A percentile compares a stretch with the other conserved stretches of the same genome.
Evolutionary conservation across 345 rosid genomes (phyloP).

Genomic region (Citrus cavaleriei): DNA sequence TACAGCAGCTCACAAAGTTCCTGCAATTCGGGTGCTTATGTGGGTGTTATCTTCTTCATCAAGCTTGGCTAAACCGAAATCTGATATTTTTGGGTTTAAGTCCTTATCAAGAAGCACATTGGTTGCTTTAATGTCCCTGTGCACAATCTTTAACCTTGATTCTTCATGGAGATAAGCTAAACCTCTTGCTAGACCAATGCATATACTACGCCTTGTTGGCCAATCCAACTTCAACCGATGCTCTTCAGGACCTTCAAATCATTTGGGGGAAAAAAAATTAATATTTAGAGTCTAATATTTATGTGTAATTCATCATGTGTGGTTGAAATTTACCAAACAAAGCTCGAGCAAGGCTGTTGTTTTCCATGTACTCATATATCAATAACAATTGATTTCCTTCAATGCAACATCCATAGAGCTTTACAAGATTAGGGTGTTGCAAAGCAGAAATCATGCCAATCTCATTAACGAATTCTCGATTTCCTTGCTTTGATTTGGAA

Average conservation of each 20-base stretch:
- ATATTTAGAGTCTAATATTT: background rate
- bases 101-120: no score
- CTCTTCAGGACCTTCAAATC: no score
- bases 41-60: no score
- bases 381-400: conserved; percentile 58
- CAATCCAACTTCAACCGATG: conserved; percentile 28
- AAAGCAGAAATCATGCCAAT: conserved; percentile 49
- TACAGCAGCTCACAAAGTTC: no score
- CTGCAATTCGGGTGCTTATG: no score
- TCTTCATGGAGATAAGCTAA: conserved; percentile 69
- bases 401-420: conserved; percentile 22
- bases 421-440: conserved; percentile 4
- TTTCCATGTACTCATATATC: conserved; percentile 70
- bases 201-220: conserved; percentile 55
- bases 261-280: background rate
- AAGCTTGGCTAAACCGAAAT: no score
- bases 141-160: background rate
- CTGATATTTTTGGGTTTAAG: no score
- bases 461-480: background rate
- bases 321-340: conserved; percentile 43
- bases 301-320: background rate
- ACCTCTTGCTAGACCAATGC: conserved; percentile 69
- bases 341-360: conserved; percentile 59
- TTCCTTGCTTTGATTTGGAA: conserved; percentile 66
- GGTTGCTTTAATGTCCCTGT: no score